Evolutionary conservation across 1,284 basidiomycete species (phyloP).

Genomic region (Malassezia furfur): DNA sequence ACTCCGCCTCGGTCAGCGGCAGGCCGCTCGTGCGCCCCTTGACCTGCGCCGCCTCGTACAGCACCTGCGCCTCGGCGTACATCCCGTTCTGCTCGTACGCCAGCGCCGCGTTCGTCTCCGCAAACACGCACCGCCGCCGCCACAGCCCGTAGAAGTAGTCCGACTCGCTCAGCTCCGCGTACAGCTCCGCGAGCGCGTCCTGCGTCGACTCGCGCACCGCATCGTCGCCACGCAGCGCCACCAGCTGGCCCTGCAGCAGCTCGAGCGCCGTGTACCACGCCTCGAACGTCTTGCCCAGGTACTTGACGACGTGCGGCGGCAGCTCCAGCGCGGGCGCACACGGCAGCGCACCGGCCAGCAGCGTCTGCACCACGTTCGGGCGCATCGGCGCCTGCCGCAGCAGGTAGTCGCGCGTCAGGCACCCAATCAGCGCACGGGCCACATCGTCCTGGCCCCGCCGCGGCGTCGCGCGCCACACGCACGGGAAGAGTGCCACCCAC

Average conservation of each 20-base stretch:
- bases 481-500: slow-evolving; percentile 83
- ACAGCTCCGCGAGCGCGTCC: slow-evolving; percentile 87
- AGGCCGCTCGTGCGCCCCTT: slow-evolving; percentile 73
- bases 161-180: slow-evolving; percentile 89
- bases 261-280: slow-evolving; percentile 89
- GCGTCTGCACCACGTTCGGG: slow-evolving; percentile 89
- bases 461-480: slow-evolving; percentile 77
- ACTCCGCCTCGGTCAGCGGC: slow-evolving; percentile 89
- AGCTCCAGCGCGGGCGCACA: slow-evolving; percentile 78
- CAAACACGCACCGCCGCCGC: slow-evolving; percentile 74
- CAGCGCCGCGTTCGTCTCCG: slow-evolving; percentile 83
- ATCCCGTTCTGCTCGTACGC: slow-evolving; percentile 94
- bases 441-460: slow-evolving; percentile 80
- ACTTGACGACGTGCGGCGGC: slow-evolving; percentile 91
- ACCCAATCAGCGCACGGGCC: slow-evolving; percentile 76
- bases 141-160: slow-evolving; percentile 97
- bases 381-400: slow-evolving; percentile 75
- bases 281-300: slow-evolving; percentile 87
- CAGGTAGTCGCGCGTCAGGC: slow-evolving; percentile 89
- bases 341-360: slow-evolving; percentile 72
- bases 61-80: slow-evolving; percentile 82
- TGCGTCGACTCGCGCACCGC: slow-evolving; percentile 72
- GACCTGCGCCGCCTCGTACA: slow-evolving; percentile 83
- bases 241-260: slow-evolving; percentile 67
- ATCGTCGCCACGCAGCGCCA: slow-evolving; percentile 63